Evolutionary conservation across 2,329 filamentous ascomycete genomes (phyloP), one percentile per base, ranked within the genome.

Genomic region (Fusarium papillatum): DNA sequence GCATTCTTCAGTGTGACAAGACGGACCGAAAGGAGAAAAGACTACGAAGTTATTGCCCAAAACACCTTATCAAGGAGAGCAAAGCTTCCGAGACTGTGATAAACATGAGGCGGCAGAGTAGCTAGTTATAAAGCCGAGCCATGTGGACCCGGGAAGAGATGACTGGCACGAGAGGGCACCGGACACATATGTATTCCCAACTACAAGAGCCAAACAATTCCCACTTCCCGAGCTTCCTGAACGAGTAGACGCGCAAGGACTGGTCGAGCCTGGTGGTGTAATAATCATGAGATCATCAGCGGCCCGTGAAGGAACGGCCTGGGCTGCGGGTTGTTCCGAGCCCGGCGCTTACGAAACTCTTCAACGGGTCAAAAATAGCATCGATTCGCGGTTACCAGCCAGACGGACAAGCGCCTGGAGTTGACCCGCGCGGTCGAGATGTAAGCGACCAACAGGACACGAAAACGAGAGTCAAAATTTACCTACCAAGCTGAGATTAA

Each of bases 351-450:
- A 46, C 43, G 7, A 24, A 46, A 46, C 13, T 24, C 43, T 46
- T 41, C 39, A 41, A 19, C 9, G 39, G 39, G 39, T 41, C 39
- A 41, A 10, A 77, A 79, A 79, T 79, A 79, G 74, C 36, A 77
- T 62, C 53, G 19, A 57, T 57, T 57, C 72, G 77, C 77, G 76
- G 62, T 71, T 78, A 78, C 65, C 48, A 19, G 4, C 36, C 39
- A 17, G 22, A 29, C 1, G 62, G 46, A 55, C n/a, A 22, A 53
- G 72, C 72, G 72, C 72, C 50, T 43, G 22, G 8, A 55, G 6
- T 38, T 2, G 8, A 26, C 22, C 62, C 48, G 48, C 46, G 19
- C 39, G 57, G 72, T 14, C 68, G 16, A 16, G 17, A 74, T 41
- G 31, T 64, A 74, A 64, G 71, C 61, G 71, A 59, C 71, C 71